A percentile compares a stretch with the other conserved stretches of the same genome.
These are phyloP conservation scores for Pichia scutulata DNA, from an alignment of 805 yeast genomes.

Conservation along the genomic window DNA sequence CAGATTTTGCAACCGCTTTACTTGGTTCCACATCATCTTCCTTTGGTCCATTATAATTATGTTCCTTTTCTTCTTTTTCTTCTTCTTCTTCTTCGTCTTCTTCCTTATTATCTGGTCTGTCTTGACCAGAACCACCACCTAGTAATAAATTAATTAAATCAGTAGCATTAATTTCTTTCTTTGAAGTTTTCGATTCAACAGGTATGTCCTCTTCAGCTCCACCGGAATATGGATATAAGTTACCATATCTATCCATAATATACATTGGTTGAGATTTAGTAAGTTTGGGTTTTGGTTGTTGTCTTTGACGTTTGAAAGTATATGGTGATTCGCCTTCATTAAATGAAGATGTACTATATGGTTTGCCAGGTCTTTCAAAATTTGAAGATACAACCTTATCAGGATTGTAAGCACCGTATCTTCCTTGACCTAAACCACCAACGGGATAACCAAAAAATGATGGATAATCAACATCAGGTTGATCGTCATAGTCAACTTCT, in stretches of 20 bases:
- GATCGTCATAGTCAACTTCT: not conserved
- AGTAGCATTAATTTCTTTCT: slow-evolving; percentile 6
- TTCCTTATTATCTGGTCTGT: not conserved
- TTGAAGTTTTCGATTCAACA: not conserved
- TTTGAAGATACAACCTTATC: not conserved
- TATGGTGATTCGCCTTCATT: not conserved
- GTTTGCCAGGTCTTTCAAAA: not conserved
- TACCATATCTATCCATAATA: slow-evolving; percentile 10
- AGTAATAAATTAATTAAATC: slow-evolving; percentile 6
- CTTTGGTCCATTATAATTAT: too few species aligned
- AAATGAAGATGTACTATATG: not conserved
- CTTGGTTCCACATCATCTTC: not conserved
- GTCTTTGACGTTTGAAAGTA: slow-evolving; percentile 3
- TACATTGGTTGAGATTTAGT: slow-evolving; percentile 6
- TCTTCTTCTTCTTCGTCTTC: not conserved
- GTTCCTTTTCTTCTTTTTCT: not conserved
- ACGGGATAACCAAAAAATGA: not conserved
- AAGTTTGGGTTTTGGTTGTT: not conserved
- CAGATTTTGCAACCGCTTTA: not conserved
- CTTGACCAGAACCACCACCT: slow-evolving; percentile 1
- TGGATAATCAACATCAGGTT: not conserved
- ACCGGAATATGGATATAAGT: slow-evolving; percentile 6
- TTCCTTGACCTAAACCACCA: not conserved
- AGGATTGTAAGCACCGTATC: not conserved
- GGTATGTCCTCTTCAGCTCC: not conserved